Evolutionary conservation across 192 early-diverging fungal genomes (phyloP).

Genomic region (Thoreauomyces humboldtii): DNA sequence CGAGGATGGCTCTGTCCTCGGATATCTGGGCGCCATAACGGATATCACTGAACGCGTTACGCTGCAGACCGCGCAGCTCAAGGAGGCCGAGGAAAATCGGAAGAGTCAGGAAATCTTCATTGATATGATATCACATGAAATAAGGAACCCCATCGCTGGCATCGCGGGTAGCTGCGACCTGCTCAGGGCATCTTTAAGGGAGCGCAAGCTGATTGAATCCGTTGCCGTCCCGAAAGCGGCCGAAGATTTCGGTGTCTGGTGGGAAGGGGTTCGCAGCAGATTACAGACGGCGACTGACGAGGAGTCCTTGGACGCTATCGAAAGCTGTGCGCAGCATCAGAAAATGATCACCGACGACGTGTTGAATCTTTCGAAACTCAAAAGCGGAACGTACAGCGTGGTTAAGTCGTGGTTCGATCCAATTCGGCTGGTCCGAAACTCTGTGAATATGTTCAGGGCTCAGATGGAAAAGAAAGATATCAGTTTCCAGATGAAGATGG

Average conservation of each 20-base stretch:
- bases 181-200: not conserved
- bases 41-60: constrained; percentile 12
- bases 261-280: no score
- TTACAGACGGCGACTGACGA: constrained; percentile 1
- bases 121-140: constrained; percentile 20
- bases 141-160: constrained; percentile 9
- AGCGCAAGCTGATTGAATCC: no score
- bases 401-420: not conserved
- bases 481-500: not conserved
- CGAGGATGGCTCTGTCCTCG: not conserved
- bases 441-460: not conserved
- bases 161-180: not conserved
- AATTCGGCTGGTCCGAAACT: not conserved
- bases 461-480: not conserved
- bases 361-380: constrained; percentile 21
- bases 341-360: constrained; percentile 30
- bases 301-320: constrained; percentile 27
- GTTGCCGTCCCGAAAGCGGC: no score
- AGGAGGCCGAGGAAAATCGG: constrained; percentile 15
- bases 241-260: no score
- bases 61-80: constrained; percentile 6
- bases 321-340: constrained; percentile 25
- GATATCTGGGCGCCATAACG: constrained; percentile 7
- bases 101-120: constrained; percentile 5
- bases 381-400: not conserved